These are phyloP conservation scores for Lentinula detonsa DNA, from an alignment of 768 basidiomycete species.

Conservation along the genomic window DNA sequence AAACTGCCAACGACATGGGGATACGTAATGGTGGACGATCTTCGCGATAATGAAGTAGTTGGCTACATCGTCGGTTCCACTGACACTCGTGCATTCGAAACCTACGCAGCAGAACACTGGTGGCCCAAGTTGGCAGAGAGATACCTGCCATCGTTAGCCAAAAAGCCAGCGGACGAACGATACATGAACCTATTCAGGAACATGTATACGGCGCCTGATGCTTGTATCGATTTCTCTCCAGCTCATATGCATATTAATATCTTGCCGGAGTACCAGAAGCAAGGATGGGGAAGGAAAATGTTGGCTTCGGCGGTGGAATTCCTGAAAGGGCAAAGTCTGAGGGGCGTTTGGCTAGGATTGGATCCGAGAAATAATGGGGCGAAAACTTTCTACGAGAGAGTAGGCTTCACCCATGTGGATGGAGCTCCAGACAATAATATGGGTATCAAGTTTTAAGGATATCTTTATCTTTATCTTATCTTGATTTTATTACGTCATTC, in stretches of 20 bases:
- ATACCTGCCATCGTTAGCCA: slow-evolving; percentile 35
- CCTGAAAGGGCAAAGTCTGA: slow-evolving; percentile 38
- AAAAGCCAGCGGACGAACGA: slow-evolving; percentile 36
- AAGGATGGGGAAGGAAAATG: slow-evolving; percentile 66
- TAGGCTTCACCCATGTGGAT: slow-evolving; percentile 57
- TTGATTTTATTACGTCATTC: background rate
- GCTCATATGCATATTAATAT: slow-evolving; percentile 78
- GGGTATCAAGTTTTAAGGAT: slow-evolving; percentile 47
- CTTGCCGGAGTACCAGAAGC: slow-evolving; percentile 56
- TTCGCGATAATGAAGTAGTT: slow-evolving; percentile 39
- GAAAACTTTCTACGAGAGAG: slow-evolving; percentile 49
- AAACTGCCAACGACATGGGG: slow-evolving; percentile 63
- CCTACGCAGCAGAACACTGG: slow-evolving; percentile 50
- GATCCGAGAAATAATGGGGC: slow-evolving; percentile 59
- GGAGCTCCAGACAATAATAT: slow-evolving; percentile 44
- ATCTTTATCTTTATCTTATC: background rate
- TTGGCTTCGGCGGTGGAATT: slow-evolving; percentile 48
- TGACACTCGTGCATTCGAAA: slow-evolving; percentile 63
- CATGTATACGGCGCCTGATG: slow-evolving; percentile 39
- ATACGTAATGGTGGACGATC: slow-evolving; percentile 61
- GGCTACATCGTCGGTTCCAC: slow-evolving; percentile 68
- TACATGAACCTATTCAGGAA: slow-evolving; percentile 36
- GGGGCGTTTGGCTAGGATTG: slow-evolving; percentile 64
- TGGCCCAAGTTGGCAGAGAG: slow-evolving; percentile 56
- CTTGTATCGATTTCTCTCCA: slow-evolving; percentile 57